Evolutionary conservation across 352 stramenopile species (phyloP), one percentile per base, ranked within the genome.

Genomic region (Thraustotheca clavata): DNA sequence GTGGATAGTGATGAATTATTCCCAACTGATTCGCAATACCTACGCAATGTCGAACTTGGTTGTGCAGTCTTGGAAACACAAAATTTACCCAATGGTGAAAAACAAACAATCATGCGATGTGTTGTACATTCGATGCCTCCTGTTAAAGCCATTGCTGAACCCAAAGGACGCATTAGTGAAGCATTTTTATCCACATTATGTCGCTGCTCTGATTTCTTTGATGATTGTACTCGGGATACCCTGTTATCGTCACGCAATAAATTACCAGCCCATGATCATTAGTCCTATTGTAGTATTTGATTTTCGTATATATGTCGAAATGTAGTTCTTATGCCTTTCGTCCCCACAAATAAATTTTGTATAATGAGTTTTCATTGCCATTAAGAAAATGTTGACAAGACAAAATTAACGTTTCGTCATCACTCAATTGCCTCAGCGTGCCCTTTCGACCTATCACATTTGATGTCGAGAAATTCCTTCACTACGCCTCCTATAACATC

Each of bases 171-270:
- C 59, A 72, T 89, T n/a, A 91, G 86, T 66, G 78, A 91, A 61
- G 71, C 82, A 22, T 91, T 91, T 59, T 49, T 91, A 36, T 89
- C 82, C 4, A 76, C 83, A 14, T 86, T 88, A 38, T 91, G 82
- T 40, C 82, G 82, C n/a, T 88, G 82, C 50, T 78, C 82, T 4
- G 82, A 91, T 36, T 83, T 82, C 22, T 72, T 91, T 27, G 82
- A 91, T 46, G 36, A 65, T 24, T 40, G 52, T 40, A 65, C 57
- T 5, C 57, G 57, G 6, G 43, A 50, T 14, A 50, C 43, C 6
- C 43, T 50, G 6, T 6, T 50, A 6, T 14, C 6, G 43, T 14
- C 43, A 6, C 43, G 43, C 43, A 50, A 50, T 50, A 50, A 50
- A 29, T 29, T 50, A 6, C 43, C 43, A 12, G 43, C 43, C 22